phyloP scores from a whole-genome alignment of 1,139 yeast genomes.

The Pichia sp. region DNA sequence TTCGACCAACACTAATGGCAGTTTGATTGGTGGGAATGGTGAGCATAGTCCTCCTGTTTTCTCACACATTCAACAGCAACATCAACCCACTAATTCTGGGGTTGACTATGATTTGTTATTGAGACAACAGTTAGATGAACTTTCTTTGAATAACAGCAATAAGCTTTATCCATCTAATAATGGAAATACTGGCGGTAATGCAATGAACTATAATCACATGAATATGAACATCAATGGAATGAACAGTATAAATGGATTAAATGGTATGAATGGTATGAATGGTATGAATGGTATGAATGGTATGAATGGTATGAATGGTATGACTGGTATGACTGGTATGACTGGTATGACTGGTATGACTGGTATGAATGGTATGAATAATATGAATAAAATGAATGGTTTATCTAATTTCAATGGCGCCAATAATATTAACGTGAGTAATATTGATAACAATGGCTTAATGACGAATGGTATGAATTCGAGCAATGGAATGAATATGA shows the following conservation, averaged over 20 bases:
- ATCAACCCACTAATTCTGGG: conserved; percentile 4
- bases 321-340: no score
- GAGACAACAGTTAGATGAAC: conserved; percentile 27
- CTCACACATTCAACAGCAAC: conserved; percentile 5
- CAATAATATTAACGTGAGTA: neutral
- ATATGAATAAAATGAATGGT: conserved; percentile 3
- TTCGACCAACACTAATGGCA: conserved; percentile 11
- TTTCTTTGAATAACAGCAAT: conserved; percentile 19
- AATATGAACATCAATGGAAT: conserved; percentile 1
- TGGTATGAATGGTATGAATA: neutral
- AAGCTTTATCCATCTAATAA: neutral
- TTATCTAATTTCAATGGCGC: neutral
- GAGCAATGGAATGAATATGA: neutral
- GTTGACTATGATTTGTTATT: conserved; percentile 26
- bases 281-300: no score
- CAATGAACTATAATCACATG: neutral
- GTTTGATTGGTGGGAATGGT: conserved; percentile 2
- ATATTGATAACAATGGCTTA: conserved; percentile 4
- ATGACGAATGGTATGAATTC: neutral
- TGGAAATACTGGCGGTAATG: neutral
- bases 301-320: no score
- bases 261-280: neutral
- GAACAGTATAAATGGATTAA: conserved; percentile 1
- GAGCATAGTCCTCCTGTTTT: conserved; percentile 12
- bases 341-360: conserved; percentile 3